Evolutionary conservation across 192 early-diverging fungal genomes (phyloP).

Genomic region (Allomyces macrogynus): DNA sequence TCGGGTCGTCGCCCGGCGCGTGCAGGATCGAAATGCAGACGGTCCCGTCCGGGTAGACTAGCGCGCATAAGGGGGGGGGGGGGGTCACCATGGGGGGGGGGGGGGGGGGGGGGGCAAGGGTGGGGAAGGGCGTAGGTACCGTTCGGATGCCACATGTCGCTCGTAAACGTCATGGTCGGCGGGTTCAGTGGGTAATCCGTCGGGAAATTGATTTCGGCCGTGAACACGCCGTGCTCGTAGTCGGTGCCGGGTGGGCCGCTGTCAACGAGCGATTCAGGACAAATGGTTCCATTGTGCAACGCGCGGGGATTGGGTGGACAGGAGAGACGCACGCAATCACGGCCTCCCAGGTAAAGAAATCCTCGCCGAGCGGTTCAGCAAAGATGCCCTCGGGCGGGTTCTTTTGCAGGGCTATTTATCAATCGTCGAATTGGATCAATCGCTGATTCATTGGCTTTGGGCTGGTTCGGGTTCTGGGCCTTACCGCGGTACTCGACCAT

Average conservation of each 20-base stretch:
- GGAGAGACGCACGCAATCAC: constrained; percentile 62
- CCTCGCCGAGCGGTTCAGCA: constrained; percentile 51
- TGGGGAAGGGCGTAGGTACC: constrained; percentile 14
- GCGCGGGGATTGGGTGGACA: too few species aligned
- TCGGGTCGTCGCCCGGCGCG: constrained; percentile 91
- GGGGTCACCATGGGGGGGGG: constrained; percentile 2
- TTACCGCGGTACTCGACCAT: too few species aligned
- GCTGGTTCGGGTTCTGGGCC: too few species aligned
- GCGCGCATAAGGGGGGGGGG: neutral
- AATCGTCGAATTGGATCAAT: too few species aligned
- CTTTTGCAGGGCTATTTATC: constrained; percentile 46
- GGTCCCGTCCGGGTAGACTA: constrained; percentile 79
- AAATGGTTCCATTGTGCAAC: too few species aligned
- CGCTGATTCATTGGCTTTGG: too few species aligned
- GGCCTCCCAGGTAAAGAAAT: constrained; percentile 77
- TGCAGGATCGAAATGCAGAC: constrained; percentile 98
- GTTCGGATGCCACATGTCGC: constrained; percentile 88
- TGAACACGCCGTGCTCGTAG: constrained; percentile 86
- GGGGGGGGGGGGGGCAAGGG: neutral
- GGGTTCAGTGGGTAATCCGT: constrained; percentile 90
- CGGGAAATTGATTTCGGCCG: constrained; percentile 70
- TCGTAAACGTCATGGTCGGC: constrained; percentile 90
- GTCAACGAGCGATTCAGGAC: constrained; percentile 11
- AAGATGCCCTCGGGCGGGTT: constrained; percentile 86
- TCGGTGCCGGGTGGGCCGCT: constrained; percentile 82